Evolutionary conservation across 257 asterid species (phyloP), one percentile per base, ranked within the genome.

Genomic region (Salvia splendens): DNA sequence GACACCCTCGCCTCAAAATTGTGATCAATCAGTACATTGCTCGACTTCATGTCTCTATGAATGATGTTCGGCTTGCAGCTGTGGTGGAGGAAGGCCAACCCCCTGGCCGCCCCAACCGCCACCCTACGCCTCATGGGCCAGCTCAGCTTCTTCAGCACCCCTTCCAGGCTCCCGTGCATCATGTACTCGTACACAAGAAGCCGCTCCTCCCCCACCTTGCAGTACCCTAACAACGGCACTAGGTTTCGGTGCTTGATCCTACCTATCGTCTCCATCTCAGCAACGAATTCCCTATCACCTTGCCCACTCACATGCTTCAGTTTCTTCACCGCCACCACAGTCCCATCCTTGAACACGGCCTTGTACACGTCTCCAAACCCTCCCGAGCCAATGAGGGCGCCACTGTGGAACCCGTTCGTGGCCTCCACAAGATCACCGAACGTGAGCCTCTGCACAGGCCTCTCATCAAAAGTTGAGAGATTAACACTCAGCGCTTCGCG

Each of bases 191-290:
- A 92, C 32, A 92, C 98, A 60, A 92, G 67, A 35, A 92, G 78
- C 5, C 98, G 80, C 65, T 92, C 98, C 5, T 92, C 96, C 0
- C 87, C 87, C 3, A 89, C 96, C 56, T 83, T 87, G 76, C 98
- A 92, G 52, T 87, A 92, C 2, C 98, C 98, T 35, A 92, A 52
- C 3, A 89, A 85, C 5, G 98, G 95, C 3, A 92, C 98, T 2
- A 92, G 87, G 72, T 92, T 89, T 20, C 88, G 79, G 43, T 92
- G 97, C 74, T 87, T 92, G 35, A 92, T 75, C 61, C 82, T 89
- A 61, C 98, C 98, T 8, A 92, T 92, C 0, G 98, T 92, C 69
- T 92, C 97, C 98, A 92, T 89, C 68, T 92, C 98, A 17, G 97
- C 97, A 3, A 82, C 86, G 85, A 92, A 92, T 63, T 92, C 97